Base-by-base conservation (phyloP, 176 grass and related monocot species). In the Alopecurus myosuroides region DNA sequence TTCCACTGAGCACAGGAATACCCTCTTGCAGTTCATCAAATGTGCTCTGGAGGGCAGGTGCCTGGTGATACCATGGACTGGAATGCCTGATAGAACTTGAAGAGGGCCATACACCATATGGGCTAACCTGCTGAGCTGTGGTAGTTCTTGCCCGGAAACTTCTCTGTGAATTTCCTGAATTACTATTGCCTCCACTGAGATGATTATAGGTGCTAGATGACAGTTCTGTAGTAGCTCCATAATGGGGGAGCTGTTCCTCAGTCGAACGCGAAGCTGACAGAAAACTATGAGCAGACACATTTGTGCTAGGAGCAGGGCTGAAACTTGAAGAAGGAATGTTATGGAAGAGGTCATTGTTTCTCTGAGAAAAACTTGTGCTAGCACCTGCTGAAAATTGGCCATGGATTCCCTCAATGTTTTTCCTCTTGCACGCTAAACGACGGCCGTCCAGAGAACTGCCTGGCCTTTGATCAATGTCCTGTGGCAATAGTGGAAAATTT, bases 361-460 rank as follows among this genome's bases (percentile, higher is more conserved):
- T 89, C 30, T 90, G 65, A 53, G 67, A n/a, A 79, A 86, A 88
- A 65, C 88, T 87, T 44, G 86, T 81, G 76, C 86, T 91, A 64
- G 53, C 81, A 82, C 83, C 79, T 22, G 73, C 35, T 79, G 93
- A 95, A 79, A 80, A 82, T 46, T 89, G 88, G 29, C 90, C 90
- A 75, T 81, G 75, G 20, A 88, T 37, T 70, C 90, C 90, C 20
- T 95, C 90, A 65, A 90, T 86, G 49, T 86, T 92, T 90, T 95
- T 95, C 79, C 93, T 95, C 84, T 95, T 95, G 86, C 93, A 92
- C 0, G 93, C 88, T 41, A 90, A 36, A 7, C 93, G 83, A 6
- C 90, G 90, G 8, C 88, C 85, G n/a, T 90, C 93, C 36, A 90
- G 22, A 66, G 83, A 90, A 88, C 85, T 88, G 30, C 83, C 93